Evolutionary conservation across 2,329 filamentous ascomycete species (phyloP), one percentile per base, ranked within the genome.

Genomic region (Fusarium decemcellulare): DNA sequence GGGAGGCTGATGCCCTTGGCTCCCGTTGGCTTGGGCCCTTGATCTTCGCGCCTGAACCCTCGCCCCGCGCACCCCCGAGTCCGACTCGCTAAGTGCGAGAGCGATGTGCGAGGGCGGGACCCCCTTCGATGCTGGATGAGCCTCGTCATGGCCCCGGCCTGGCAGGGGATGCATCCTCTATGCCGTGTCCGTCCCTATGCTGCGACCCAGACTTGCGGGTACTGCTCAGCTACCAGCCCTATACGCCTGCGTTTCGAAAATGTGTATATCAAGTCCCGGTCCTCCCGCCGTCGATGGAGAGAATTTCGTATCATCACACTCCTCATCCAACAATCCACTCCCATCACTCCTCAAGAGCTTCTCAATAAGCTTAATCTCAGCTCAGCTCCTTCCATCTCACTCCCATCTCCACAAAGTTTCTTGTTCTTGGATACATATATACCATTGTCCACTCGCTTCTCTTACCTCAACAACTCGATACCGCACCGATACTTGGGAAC

Each of bases 261-360:
- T 67, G 51, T 56, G 27, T 71, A 70, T 70, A 70, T 70, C 23
- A 70, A 56, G 53, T 6, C 18, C n/a, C 29, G 30, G 16, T 58
- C 37, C 44, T 65, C 60, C 67, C 23, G 36, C 51, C 37, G 7
- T 56, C 37, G 37, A 65, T 56, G 40, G 43, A 30, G 14, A 54
- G 9, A 7, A 6, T 46, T 51, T 60, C 50, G 53, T 30, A 50
- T 50, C 67, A 68, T 56, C 30, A 56, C 55, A 67, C 43, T 46
- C 60, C 44, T 51, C 23, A 23, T 23, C 15, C 50, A 56, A 37
- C 57, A 58, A 12, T 48, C 30, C 46, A 63, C 30, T 65, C 34
- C 32, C 43, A 58, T 40, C 61, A 43, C 14, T 11, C 16, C 14
- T 4, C 36, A 23, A 60, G 18, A 64, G 29, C 54, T 67, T 51